These are phyloP conservation scores for Nigrospora oryzae DNA, from an alignment of 2,329 filamentous ascomycete genomes.

Conservation along the genomic window DNA sequence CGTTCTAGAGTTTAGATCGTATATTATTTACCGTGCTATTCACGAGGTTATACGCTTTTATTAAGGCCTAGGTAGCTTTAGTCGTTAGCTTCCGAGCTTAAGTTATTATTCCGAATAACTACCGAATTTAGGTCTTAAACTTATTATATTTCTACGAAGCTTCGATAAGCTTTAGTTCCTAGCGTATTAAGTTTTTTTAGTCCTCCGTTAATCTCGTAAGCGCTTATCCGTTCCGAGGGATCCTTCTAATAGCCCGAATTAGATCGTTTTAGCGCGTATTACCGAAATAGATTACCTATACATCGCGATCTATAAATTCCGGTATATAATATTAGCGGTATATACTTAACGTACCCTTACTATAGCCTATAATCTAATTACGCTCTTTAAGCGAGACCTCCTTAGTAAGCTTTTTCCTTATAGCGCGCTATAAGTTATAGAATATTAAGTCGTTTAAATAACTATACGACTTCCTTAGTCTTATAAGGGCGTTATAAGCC, in stretches of 20 bases:
- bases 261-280: constrained; percentile 6
- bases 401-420: constrained; percentile 5
- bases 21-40: too few species aligned
- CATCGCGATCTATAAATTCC: constrained; percentile 10
- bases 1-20: too few species aligned
- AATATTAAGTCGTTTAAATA: neutral
- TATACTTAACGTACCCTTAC: constrained; percentile 3
- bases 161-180: neutral
- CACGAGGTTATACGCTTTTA: too few species aligned
- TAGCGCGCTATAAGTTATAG: neutral
- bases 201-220: constrained; percentile 1
- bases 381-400: constrained; percentile 10
- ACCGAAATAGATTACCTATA: constrained; percentile 10
- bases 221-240: constrained; percentile 6
- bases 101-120: too few species aligned
- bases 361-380: constrained; percentile 9
- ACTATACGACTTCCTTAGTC: neutral
- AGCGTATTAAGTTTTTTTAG: neutral
- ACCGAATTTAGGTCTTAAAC: too few species aligned
- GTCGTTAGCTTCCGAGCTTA: too few species aligned
- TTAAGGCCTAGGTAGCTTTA: too few species aligned
- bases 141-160: neutral
- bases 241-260: constrained; percentile 4
- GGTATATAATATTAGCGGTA: constrained; percentile 11
- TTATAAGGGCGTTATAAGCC: neutral